Conservation (phyloP, 2,329 filamentous ascomycete genomes). For the Pseudohalonectria lignicola region DNA sequence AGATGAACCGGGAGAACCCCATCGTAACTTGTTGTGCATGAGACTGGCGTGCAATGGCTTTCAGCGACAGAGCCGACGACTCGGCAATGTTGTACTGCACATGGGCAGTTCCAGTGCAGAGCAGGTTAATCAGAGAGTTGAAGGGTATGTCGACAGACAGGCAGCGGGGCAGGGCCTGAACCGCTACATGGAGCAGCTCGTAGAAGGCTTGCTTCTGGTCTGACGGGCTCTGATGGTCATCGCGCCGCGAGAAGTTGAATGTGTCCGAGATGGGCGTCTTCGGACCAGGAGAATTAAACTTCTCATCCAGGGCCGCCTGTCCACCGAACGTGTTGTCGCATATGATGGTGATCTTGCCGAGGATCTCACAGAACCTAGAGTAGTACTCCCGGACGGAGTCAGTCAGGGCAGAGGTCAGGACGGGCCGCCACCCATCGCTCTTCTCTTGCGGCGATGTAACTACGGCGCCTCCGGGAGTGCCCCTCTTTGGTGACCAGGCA, state of each 20-base stretch:
- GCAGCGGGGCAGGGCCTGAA: conserved; percentile 91
- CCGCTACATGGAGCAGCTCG: conserved; percentile 86
- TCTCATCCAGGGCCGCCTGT: conserved; percentile 90
- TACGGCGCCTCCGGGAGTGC: conserved; percentile 18
- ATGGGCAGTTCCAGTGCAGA: conserved; percentile 95
- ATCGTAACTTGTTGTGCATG: conserved; percentile 94
- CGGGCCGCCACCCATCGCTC: no score
- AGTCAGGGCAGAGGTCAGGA: conserved; percentile 51
- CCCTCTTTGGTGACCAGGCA: conserved; percentile 26
- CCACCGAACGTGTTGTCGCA: conserved; percentile 97
- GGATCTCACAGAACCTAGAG: conserved; percentile 81
- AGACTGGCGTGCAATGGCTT: conserved; percentile 86
- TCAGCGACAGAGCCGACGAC: conserved; percentile 85
- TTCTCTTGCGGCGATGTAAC: no score
- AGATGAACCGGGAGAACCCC: conserved; percentile 94
- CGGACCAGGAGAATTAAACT: conserved; percentile 75
- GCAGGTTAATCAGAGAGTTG: conserved; percentile 82
- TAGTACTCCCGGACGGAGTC: conserved; percentile 80
- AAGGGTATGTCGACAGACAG: conserved; percentile 84
- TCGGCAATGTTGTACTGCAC: conserved; percentile 85
- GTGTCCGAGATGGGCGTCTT: conserved; percentile 94
- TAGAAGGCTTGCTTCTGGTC: conserved; percentile 95
- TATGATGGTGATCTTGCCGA: conserved; percentile 91
- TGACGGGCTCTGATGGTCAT: conserved; percentile 59
- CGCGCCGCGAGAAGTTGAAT: conserved; percentile 78